These are phyloP conservation scores for Catharanthus roseus DNA, from an alignment of 257 asterid species.

Conservation along the genomic window DNA sequence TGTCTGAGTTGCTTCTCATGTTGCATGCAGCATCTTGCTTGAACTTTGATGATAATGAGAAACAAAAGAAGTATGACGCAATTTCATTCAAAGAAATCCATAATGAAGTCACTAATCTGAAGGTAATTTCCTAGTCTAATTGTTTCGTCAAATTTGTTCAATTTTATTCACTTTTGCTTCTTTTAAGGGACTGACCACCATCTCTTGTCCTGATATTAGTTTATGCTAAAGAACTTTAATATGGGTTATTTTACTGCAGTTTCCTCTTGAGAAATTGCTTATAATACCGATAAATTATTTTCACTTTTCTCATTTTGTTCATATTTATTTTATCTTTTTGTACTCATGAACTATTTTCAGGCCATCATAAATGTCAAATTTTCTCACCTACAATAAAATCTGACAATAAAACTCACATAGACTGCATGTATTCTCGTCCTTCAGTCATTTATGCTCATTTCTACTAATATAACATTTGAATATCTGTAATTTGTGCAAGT, in stretches of 20 bases:
- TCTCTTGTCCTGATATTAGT: neutral
- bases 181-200: neutral
- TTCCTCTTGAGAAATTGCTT: too few species aligned
- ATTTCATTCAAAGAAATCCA: slow-evolving; percentile 68
- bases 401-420: too few species aligned
- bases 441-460: too few species aligned
- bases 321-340: too few species aligned
- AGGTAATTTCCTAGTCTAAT: slow-evolving; percentile 44
- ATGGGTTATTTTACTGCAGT: neutral
- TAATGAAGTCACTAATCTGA: slow-evolving; percentile 54
- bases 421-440: too few species aligned
- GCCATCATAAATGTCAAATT: too few species aligned
- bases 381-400: too few species aligned
- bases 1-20: slow-evolving; percentile 17
- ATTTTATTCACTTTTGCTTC: slow-evolving; percentile 11
- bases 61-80: slow-evolving; percentile 58
- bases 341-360: too few species aligned
- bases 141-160: slow-evolving; percentile 8
- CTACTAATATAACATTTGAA: too few species aligned
- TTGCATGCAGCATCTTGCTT: slow-evolving; percentile 65
- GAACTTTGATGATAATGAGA: slow-evolving; percentile 59
- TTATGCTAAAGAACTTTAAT: neutral
- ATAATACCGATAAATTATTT: too few species aligned
- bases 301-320: too few species aligned
- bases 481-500: too few species aligned